Base-by-base conservation (phyloP, 305 asterid species). In the Fraxinus floribunda region DNA sequence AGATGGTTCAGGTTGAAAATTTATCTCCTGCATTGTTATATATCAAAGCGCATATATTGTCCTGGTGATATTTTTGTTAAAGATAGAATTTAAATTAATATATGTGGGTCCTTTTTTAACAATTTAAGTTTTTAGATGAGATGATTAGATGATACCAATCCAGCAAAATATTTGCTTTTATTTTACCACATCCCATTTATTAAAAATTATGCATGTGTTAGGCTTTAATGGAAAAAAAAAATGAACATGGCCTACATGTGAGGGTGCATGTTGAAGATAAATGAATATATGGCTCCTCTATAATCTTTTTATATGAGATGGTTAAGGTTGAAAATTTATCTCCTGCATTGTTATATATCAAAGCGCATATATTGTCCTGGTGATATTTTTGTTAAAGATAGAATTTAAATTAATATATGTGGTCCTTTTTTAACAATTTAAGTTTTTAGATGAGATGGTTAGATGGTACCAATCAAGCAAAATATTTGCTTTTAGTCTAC, bases 21-120 rank as follows among this genome's bases (percentile, higher is more conserved):
- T 34, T 7, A 83, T 15, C 20, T 34, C 78, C 36, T 49, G 57
- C 64, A 68, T 79, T 84, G 36, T 39, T 26, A 24, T 80, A 49
- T 46, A 49, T 66, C 26, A 8, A 78, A 64, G 78, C 36, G 38
- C 7, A 44, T 30, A 26, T 10, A 11, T 66, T 66, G 36, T 66
- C n/a, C 18, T 9, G 11, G 36, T 9, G 36, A 66, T 66, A 66
- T 66, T 66, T 26, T 24, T 66, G n/a, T 26, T 66, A 34, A 66
- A 66, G 74, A 9, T 66, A 26, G 35, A 29, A 11, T 66, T 24
- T 9, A 26, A 66, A 66, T 66, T 13, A 70, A 66, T 66, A 24
- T 64, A 29, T 66, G 36, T 10, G 32, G 34, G 35, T 13, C 74
- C 74, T 29, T 64, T 15, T 26, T 30, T 66, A 66, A 57, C 29